Conservation (phyloP, 495 filamentous ascomycete species). For the Terfezia claveryi region DNA sequence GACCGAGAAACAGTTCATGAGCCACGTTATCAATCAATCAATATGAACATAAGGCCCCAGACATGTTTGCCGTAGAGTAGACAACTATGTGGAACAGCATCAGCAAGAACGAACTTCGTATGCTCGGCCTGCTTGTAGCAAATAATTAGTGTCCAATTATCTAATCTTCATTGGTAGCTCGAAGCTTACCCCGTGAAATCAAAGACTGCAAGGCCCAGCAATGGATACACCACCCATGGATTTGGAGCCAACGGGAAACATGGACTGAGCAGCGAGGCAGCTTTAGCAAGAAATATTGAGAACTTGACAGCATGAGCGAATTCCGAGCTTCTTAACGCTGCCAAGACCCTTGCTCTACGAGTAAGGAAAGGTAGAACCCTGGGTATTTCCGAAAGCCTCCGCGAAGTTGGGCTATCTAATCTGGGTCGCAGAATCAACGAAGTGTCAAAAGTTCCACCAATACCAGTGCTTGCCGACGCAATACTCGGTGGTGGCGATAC, state of each 20-base stretch:
- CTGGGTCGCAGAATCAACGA: constrained; percentile 40
- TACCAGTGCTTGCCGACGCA: too few species aligned
- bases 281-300: constrained; percentile 34
- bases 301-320: constrained; percentile 20
- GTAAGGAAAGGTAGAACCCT: constrained; percentile 13
- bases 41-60: too few species aligned
- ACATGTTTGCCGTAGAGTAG: too few species aligned
- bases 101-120: too few species aligned
- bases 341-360: constrained; percentile 4
- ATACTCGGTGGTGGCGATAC: too few species aligned
- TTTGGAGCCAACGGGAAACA: constrained; percentile 41
- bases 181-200: constrained; percentile 20
- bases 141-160: too few species aligned
- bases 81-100: too few species aligned
- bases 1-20: too few species aligned
- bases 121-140: too few species aligned
- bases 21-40: too few species aligned
- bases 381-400: constrained; percentile 16
- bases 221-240: constrained; percentile 36
- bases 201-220: constrained; percentile 35
- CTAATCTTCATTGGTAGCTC: too few species aligned
- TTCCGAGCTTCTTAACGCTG: constrained; percentile 9
- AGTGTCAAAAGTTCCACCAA: neutral
- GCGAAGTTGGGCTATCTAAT: constrained; percentile 16
- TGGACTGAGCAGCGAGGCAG: constrained; percentile 30